Evolutionary conservation across 2,329 filamentous ascomycete species (phyloP), one percentile per base, ranked within the genome.

Genomic region (Alternaria sp.): DNA sequence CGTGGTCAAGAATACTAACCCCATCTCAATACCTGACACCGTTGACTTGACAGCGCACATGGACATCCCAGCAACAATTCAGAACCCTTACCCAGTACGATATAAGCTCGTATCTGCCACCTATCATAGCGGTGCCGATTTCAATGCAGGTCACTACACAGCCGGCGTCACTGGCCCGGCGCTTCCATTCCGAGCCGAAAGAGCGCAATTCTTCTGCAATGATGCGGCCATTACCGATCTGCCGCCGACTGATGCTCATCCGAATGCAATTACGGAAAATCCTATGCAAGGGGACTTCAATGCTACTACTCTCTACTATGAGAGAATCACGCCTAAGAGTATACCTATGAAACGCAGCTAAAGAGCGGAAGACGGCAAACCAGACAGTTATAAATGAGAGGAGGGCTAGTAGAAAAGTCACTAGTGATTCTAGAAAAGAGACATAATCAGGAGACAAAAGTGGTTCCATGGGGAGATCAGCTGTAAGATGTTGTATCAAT

Each of bases 101-200:
- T 36, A 36, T n/a, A 36, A 36, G 32, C 32, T 36, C 14, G 14
- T 36, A 30, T 30, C 9, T 11, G 28, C 28, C 5, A 30, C 28
- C 28, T 30, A 30, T 30, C 28, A 30, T 30, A 11, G 11, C 28
- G 28, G 28, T 30, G 11, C 3, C 11, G 2, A 0, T 14, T 14
- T 32, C 38, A 45, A 34, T 8, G 25, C n/a, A 5, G 53, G 53
- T 18, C 53, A 55, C 32, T 55, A 55, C 30, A n/a, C 27, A 34
- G 41, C 53, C 11, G 25, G 7, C 11, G 53, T 55, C 10, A 55
- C 53, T 16, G 50, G 50, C 5, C 38, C 41, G 9, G 11, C n/a
- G 25, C 44, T 30, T 14, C 44, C 25, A n/a, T 16, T 16, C 18
- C 44, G 22, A 11, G 11, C 22, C 14, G 25, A 28, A n/a, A 9